Conservation (phyloP, 768 basidiomycete genomes). For the Lactarius hengduanensis region DNA sequence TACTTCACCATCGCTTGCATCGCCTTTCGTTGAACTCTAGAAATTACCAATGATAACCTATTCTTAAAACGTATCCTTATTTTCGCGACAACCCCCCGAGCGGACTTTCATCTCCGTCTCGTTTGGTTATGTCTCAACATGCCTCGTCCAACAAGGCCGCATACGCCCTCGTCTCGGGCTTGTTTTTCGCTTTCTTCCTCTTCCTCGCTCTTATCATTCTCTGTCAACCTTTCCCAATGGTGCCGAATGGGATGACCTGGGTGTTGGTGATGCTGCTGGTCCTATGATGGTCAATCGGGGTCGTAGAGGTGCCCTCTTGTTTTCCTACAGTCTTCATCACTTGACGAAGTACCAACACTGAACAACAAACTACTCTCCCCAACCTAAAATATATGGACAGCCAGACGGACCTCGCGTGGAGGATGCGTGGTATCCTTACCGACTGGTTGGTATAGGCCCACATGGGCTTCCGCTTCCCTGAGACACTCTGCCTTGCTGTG, state of each 20-base stretch:
- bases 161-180: no score
- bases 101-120: no score
- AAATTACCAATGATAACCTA: no score
- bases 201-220: no score
- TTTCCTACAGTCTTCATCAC: constrained; percentile 25
- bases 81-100: no score
- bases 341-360: not conserved
- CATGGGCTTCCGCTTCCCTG: constrained; percentile 78
- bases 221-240: constrained; percentile 43
- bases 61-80: no score
- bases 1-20: no score
- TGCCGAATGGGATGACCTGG: constrained; percentile 84
- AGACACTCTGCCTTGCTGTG: constrained; percentile 69
- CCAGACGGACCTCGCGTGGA: constrained; percentile 84
- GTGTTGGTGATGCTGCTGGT: constrained; percentile 87
- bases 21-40: no score
- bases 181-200: no score
- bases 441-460: constrained; percentile 91
- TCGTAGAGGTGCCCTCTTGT: constrained; percentile 60
- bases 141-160: no score
- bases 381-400: constrained; percentile 80
- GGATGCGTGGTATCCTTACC: constrained; percentile 82
- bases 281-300: constrained; percentile 94
- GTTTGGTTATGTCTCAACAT: no score
- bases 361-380: constrained; percentile 73